These are phyloP conservation scores for Flaveria bidentis DNA, from an alignment of 129 eudicot genomes.

Conservation along the genomic window DNA sequence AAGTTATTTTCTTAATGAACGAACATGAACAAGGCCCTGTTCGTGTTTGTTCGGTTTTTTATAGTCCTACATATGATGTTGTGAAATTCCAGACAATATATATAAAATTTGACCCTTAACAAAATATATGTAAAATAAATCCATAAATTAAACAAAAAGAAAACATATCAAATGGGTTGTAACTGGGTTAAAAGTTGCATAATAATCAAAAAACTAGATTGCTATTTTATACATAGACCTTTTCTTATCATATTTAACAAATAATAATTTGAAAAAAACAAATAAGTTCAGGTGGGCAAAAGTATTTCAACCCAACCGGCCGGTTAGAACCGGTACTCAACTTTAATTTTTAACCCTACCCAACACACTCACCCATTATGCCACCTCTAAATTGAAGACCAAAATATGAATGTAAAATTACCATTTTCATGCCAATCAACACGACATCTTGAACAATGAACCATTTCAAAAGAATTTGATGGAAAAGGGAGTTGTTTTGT, in stretches of 20 bases:
- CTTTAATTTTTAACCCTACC: not conserved
- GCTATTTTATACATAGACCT: not conserved
- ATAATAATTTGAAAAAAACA: not conserved
- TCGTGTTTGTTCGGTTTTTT: too few relatives aligned
- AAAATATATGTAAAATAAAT: too few relatives aligned
- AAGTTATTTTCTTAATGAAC: too few relatives aligned
- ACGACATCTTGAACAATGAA: constrained; percentile 94
- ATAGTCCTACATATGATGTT: too few relatives aligned
- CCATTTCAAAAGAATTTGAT: constrained; percentile 80
- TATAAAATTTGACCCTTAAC: too few relatives aligned
- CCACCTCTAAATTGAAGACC: not conserved
- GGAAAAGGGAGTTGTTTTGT: constrained; percentile 97
- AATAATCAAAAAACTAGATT: not conserved
- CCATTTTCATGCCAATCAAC: constrained; percentile 98
- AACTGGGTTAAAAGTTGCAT: not conserved
- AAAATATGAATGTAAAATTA: constrained; percentile 19
- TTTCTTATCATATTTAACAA: not conserved
- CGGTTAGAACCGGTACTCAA: not conserved
- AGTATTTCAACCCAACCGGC: not conserved
- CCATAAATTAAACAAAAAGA: not conserved
- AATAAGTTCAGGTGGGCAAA: not conserved
- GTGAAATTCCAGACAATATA: not conserved
- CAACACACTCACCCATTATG: not conserved
- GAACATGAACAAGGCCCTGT: too few relatives aligned
- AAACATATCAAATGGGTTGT: not conserved